Base-by-base conservation (phyloP, 164 flowering plant genomes). In the Nymphaea colorata region DNA sequence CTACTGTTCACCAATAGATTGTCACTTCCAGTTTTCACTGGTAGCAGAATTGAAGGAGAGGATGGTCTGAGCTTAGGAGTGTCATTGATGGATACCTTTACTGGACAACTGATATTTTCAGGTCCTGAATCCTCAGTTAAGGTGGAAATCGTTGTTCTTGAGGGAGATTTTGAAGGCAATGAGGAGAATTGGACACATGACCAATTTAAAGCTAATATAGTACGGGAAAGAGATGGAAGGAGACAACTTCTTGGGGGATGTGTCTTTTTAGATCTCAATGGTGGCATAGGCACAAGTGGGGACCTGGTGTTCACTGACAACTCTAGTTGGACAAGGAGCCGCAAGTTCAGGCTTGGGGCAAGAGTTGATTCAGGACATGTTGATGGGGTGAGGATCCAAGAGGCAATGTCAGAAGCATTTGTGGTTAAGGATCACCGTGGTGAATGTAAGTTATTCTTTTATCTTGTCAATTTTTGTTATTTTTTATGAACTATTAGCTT, bases 21-120 rank as follows among this genome's bases (percentile, higher is more conserved):
- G 42, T 86, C 85, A 73, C 88, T 86, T 71, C 96, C 96, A 2
- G 80, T 93, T 25, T 87, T 87, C 70, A 87, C 98, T 66, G 92
- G 92, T 44, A 74, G 87, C 57, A 86, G 78, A 77, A 84, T 93
- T 67, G 89, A 88, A 78, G 97, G 86, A 70, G 91, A 84, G 66
- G 87, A 83, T 6, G 41, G 76, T 64, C 73, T 81, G 41, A 12
- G 70, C 61, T 51, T 93, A 53, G 78, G 78, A 75, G 76, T 93
- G 43, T 85, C 79, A 67, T 66, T 91, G 45, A 77, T 89, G 64
- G 96, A 84, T 72, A 70, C 72, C 62, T 43, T 72, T 57, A 80
- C 76, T 45, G 84, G 76, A 44, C n/a, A 72, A 75, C 72, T 68
- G 69, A 76, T 82, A 62, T 63, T 69, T 15, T 66, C 69, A 64